These are phyloP conservation scores for Hypericum androsaemum DNA, from an alignment of 345 rosid genomes.

Conservation along the genomic window DNA sequence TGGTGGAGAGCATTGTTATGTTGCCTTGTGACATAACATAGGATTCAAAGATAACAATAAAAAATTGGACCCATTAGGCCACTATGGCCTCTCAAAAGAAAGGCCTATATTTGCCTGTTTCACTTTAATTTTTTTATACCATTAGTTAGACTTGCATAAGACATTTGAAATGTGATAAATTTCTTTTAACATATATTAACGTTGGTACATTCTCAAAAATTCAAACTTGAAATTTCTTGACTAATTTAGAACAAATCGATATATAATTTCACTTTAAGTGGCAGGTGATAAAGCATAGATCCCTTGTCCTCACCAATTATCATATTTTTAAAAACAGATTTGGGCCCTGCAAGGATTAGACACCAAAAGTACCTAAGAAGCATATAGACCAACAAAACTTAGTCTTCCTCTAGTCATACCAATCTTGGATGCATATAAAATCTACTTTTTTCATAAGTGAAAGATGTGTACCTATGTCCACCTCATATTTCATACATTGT, in stretches of 20 bases:
- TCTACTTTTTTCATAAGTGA: too few species aligned
- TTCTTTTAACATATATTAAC: too few species aligned
- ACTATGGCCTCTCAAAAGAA: slow-evolving; percentile 23
- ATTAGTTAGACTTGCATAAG: too few species aligned
- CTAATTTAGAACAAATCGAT: too few species aligned
- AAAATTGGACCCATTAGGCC: slow-evolving; percentile 37
- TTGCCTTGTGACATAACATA: slow-evolving; percentile 19
- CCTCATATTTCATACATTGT: too few species aligned
- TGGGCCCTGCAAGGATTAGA: slow-evolving; percentile 10
- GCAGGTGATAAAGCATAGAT: slow-evolving; percentile 42
- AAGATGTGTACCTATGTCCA: too few species aligned
- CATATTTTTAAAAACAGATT: slow-evolving; percentile 10
- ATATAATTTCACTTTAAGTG: neutral
- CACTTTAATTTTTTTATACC: slow-evolving; percentile 13
- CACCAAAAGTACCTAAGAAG: slow-evolving; percentile 7
- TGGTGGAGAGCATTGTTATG: slow-evolving; percentile 19
- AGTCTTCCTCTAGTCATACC: slow-evolving; percentile 4
- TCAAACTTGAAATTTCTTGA: too few species aligned
- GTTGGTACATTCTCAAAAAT: too few species aligned
- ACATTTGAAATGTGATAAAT: too few species aligned
- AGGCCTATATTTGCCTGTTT: slow-evolving; percentile 14
- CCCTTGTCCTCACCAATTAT: slow-evolving; percentile 21
- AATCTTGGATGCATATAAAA: slow-evolving; percentile 1
- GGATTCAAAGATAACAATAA: slow-evolving; percentile 16
- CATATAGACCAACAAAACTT: slow-evolving; percentile 8